phyloP scores from a whole-genome alignment of 495 filamentous ascomycete genomes.

The Penicillium angulare region DNA sequence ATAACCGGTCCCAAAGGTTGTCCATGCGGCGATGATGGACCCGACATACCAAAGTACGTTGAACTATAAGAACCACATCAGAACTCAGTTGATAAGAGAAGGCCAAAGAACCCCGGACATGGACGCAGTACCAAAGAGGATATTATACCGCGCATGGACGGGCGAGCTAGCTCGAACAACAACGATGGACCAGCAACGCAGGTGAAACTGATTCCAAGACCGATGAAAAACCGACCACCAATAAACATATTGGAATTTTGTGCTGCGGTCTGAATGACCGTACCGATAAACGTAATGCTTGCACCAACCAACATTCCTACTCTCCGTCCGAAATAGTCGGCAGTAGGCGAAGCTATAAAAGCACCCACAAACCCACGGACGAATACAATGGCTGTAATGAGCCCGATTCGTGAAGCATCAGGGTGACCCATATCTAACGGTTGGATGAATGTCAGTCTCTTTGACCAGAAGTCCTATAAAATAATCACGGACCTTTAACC shows the following conservation, averaged over 20 bases:
- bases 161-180: constrained; percentile 70
- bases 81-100: background rate
- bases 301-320: constrained; percentile 63
- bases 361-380: too few species aligned
- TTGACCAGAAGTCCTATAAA: too few species aligned
- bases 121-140: constrained; percentile 40
- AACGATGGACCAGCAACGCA: constrained; percentile 68
- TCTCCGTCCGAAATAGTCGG: too few species aligned
- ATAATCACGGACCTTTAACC: too few species aligned
- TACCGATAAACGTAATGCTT: constrained; percentile 56
- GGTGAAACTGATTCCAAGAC: constrained; percentile 67
- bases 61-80: too few species aligned
- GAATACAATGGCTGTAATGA: too few species aligned
- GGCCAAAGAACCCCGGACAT: background rate
- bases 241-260: constrained; percentile 55
- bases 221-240: constrained; percentile 70
- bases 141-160: constrained; percentile 63
- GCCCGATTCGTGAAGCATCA: too few species aligned
- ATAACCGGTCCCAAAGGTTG: constrained; percentile 23
- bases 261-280: constrained; percentile 49
- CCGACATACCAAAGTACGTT: constrained; percentile 40
- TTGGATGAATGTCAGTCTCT: too few species aligned
- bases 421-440: too few species aligned
- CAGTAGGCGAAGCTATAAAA: too few species aligned
- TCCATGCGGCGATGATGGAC: constrained; percentile 40